phyloP scores from a whole-genome alignment of 2,329 filamentous ascomycete genomes.

The Diaporthe sp. region DNA sequence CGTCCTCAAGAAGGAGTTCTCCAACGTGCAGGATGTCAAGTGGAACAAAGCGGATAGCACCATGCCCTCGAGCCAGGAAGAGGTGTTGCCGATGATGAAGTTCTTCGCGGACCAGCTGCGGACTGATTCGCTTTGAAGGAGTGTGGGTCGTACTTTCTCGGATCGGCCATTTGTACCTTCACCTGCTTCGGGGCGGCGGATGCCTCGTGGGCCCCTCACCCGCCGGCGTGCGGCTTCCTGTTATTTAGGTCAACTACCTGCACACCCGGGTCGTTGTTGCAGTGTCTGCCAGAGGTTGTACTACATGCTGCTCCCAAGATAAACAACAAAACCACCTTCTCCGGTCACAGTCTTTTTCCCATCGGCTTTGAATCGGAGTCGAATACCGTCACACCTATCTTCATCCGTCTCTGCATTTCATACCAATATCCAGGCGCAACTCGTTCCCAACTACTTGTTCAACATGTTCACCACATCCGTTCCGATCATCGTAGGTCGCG shows the following conservation, averaged over 20 bases:
- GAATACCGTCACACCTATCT: constrained; percentile 6
- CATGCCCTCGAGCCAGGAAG: constrained; percentile 87
- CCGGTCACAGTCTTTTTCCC: background rate
- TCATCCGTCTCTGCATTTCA: constrained; percentile 5
- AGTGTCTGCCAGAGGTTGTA: background rate
- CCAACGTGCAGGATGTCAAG: constrained; percentile 74
- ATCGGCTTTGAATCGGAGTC: background rate
- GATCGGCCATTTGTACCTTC: background rate
- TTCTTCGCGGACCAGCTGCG: constrained; percentile 78
- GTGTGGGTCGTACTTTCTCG: constrained; percentile 18
- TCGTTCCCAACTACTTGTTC: background rate
- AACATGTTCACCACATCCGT: background rate
- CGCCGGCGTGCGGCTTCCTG: constrained; percentile 2
- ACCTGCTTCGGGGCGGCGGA: background rate
- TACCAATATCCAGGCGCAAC: background rate
- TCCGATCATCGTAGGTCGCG: background rate
- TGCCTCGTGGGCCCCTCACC: background rate
- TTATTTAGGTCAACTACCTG: constrained; percentile 1
- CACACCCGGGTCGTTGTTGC: constrained; percentile 13
- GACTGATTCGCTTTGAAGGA: constrained; percentile 44
- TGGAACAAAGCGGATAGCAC: constrained; percentile 80
- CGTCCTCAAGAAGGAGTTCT: constrained; percentile 76
- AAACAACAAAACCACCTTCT: constrained; percentile 15
- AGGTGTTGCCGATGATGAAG: constrained; percentile 92
- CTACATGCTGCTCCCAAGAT: background rate